A percentile compares a stretch with the other conserved stretches of the same genome.
Evolutionary conservation across 805 yeast genomes (phyloP).

Genomic region (Ogataea degrootiae): DNA sequence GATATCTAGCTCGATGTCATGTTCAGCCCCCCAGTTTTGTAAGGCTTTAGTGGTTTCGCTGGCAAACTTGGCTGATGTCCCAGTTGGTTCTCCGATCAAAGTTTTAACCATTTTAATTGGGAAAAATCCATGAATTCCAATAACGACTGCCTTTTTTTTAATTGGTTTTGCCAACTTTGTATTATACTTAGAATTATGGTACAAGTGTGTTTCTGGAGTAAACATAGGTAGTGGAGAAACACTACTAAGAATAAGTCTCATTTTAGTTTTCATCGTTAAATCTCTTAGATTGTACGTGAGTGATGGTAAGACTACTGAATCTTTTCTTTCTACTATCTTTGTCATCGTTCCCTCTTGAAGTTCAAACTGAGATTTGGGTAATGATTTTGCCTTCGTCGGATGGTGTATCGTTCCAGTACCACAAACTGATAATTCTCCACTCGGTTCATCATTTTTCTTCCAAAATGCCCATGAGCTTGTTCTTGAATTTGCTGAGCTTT

Average conservation of each 20-base stretch:
- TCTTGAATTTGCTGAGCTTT: slow-evolving; percentile 14
- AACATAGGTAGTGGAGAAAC: neutral
- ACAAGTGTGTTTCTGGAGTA: slow-evolving; percentile 28
- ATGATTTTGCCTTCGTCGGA: slow-evolving; percentile 21
- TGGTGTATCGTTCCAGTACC: slow-evolving; percentile 26
- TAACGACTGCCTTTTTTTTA: slow-evolving; percentile 60
- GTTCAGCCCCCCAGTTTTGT: slow-evolving; percentile 51
- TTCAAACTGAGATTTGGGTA: slow-evolving; percentile 29
- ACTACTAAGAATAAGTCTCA: slow-evolving; percentile 17
- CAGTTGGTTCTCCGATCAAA: slow-evolving; percentile 87
- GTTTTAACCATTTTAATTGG: slow-evolving; percentile 82
- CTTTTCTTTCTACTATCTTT: neutral
- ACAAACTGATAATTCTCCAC: slow-evolving; percentile 25
- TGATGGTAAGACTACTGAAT: slow-evolving; percentile 23
- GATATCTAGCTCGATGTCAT: slow-evolving; percentile 42
- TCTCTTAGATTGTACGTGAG: slow-evolving; percentile 24
- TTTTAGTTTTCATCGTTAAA: slow-evolving; percentile 21
- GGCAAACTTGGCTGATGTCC: slow-evolving; percentile 79
- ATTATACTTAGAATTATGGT: slow-evolving; percentile 14
- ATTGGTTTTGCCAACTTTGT: neutral
- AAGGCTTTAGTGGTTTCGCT: slow-evolving; percentile 74
- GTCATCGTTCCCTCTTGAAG: slow-evolving; percentile 18
- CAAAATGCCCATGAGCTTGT: slow-evolving; percentile 29
- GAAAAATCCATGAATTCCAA: slow-evolving; percentile 93
- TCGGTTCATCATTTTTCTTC: slow-evolving; percentile 2